Evolutionary conservation across 2,329 filamentous ascomycete genomes (phyloP).

Genomic region (Phaeosphaeria sp.): DNA sequence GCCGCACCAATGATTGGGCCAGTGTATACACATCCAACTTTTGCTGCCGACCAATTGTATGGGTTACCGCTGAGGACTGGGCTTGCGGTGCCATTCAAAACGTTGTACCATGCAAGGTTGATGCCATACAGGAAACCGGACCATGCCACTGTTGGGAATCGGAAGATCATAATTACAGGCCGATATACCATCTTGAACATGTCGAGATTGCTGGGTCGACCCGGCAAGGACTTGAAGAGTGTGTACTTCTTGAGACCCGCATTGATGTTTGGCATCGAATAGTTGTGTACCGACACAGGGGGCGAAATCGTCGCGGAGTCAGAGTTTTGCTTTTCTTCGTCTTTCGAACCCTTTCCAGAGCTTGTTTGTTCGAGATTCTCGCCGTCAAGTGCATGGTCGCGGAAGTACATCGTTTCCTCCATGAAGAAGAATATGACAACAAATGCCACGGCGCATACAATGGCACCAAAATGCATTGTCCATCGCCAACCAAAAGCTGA

Average conservation of each 20-base stretch:
- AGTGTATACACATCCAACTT: constrained; percentile 4
- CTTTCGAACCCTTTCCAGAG: background rate
- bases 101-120: constrained; percentile 13
- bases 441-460: background rate
- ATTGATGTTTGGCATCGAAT: background rate
- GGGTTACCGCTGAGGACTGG: constrained; percentile 4
- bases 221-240: background rate
- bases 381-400: background rate
- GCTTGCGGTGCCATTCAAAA: constrained; percentile 11
- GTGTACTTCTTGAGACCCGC: background rate
- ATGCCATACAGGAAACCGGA: constrained; percentile 11
- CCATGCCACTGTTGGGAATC: background rate
- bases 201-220: background rate
- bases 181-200: constrained; percentile 1
- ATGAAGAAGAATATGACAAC: constrained; percentile 3
- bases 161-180: constrained; percentile 1
- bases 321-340: background rate
- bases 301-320: background rate
- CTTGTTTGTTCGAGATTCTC: background rate
- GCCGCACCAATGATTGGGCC: constrained; percentile 2
- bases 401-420: constrained; percentile 4
- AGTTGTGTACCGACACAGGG: background rate
- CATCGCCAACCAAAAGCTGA: background rate
- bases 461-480: background rate
- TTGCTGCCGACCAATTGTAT: constrained; percentile 4